These are phyloP conservation scores for Chaetomiaceae sp. DNA, from an alignment of 2,329 filamentous ascomycete genomes.

Conservation along the genomic window DNA sequence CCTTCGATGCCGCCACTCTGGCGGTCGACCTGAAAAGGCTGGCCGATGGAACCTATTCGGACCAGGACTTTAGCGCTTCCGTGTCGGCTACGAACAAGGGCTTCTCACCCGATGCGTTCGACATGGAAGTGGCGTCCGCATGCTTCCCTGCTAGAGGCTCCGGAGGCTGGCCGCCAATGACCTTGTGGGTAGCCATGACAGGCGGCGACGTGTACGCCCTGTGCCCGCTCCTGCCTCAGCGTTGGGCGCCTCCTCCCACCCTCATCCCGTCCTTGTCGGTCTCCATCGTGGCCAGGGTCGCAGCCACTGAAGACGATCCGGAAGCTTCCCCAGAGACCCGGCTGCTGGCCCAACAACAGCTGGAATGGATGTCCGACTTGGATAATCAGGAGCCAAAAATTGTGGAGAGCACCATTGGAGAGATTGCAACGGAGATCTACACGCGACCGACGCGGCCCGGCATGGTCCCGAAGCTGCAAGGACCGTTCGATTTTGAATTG, in stretches of 20 bases:
- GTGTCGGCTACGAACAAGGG: slow-evolving; percentile 68
- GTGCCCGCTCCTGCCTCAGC: slow-evolving; percentile 81
- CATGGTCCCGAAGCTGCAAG: slow-evolving; percentile 55
- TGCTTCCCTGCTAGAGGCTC: slow-evolving; percentile 65
- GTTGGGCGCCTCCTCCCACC: slow-evolving; percentile 74
- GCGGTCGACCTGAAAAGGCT: slow-evolving; percentile 87
- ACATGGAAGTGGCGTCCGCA: slow-evolving; percentile 90
- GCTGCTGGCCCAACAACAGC: slow-evolving; percentile 58
- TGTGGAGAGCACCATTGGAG: slow-evolving; percentile 46
- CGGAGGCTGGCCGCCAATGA: slow-evolving; percentile 94
- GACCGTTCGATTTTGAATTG: slow-evolving; percentile 55
- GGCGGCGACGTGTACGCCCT: slow-evolving; percentile 91
- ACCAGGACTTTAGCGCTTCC: slow-evolving; percentile 79
- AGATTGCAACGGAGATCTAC: slow-evolving; percentile 52
- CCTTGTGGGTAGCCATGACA: slow-evolving; percentile 92
- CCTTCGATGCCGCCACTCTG: slow-evolving; percentile 77
- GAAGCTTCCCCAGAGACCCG: slow-evolving; percentile 49
- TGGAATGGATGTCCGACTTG: slow-evolving; percentile 64
- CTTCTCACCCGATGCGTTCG: slow-evolving; percentile 83
- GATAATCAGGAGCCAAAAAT: slow-evolving; percentile 58
- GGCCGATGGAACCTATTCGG: slow-evolving; percentile 73
- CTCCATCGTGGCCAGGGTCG: slow-evolving; percentile 72
- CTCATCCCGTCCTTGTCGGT: slow-evolving; percentile 79
- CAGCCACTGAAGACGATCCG: slow-evolving; percentile 57
- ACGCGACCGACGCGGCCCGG: slow-evolving; percentile 54